These are phyloP conservation scores for Panus rudis DNA, from an alignment of 768 basidiomycete species.

Conservation along the genomic window DNA sequence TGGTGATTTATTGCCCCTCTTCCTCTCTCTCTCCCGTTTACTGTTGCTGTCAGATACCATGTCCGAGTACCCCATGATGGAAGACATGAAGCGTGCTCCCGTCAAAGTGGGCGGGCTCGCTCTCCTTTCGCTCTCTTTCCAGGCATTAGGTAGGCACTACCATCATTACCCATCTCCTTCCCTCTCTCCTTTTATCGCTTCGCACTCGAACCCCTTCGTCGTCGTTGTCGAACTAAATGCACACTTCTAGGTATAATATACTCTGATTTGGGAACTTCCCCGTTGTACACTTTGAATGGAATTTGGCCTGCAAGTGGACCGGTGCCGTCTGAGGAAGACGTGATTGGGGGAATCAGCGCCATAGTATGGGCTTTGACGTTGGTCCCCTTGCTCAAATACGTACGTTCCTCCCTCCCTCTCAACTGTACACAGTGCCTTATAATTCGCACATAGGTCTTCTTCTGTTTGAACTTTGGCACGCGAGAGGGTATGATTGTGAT, in stretches of 20 bases:
- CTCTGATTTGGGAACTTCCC: slow-evolving; percentile 48
- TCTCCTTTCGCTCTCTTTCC: slow-evolving; percentile 24
- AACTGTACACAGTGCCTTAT: not conserved
- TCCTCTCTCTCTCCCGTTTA: not conserved
- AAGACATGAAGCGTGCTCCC: slow-evolving; percentile 2
- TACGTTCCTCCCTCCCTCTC: slow-evolving; percentile 18
- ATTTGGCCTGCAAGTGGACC: slow-evolving; percentile 47
- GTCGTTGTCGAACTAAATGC: not conserved
- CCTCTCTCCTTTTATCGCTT: not conserved
- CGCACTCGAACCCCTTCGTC: no score
- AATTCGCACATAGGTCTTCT: slow-evolving; percentile 30
- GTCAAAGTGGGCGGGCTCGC: slow-evolving; percentile 11
- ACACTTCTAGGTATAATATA: slow-evolving; percentile 33
- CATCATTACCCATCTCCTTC: no score
- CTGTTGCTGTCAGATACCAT: slow-evolving; percentile 1
- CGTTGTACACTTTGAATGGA: slow-evolving; percentile 59
- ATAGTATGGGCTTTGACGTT: slow-evolving; percentile 61
- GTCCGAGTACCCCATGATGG: slow-evolving; percentile 2
- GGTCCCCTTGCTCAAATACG: slow-evolving; percentile 60
- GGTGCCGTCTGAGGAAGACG: slow-evolving; percentile 47
- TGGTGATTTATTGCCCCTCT: no score
- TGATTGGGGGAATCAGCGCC: slow-evolving; percentile 56
- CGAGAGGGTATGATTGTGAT: slow-evolving; percentile 36
- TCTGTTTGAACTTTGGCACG: slow-evolving; percentile 44
- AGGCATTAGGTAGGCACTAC: slow-evolving; percentile 22